These are phyloP conservation scores for Nectriaceae sp. DNA, from an alignment of 2,329 filamentous ascomycete genomes.

Conservation along the genomic window DNA sequence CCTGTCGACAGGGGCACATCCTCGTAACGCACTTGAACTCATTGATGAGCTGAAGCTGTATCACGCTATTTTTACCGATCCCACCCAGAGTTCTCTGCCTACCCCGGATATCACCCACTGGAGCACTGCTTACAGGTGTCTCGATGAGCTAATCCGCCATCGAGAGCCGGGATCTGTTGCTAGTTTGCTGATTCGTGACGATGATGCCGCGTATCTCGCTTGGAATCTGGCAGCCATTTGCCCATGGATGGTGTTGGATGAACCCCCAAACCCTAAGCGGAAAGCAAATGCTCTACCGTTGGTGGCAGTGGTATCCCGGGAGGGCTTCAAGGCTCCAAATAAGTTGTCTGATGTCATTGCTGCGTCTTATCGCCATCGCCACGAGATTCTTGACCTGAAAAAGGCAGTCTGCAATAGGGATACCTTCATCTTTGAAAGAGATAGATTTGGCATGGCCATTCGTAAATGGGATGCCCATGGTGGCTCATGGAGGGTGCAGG, in stretches of 20 bases:
- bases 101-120: slow-evolving; percentile 62
- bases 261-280: slow-evolving; percentile 43
- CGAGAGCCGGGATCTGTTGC: slow-evolving; percentile 50
- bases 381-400: slow-evolving; percentile 66
- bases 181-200: slow-evolving; percentile 58
- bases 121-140: slow-evolving; percentile 62
- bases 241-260: slow-evolving; percentile 65
- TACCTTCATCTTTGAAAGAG: slow-evolving; percentile 53
- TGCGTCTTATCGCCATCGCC: slow-evolving; percentile 62
- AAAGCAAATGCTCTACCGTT: slow-evolving; percentile 56
- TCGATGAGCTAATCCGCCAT: slow-evolving; percentile 53
- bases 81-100: slow-evolving; percentile 53
- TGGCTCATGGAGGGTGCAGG: slow-evolving; percentile 70
- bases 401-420: slow-evolving; percentile 49
- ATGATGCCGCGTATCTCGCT: slow-evolving; percentile 68
- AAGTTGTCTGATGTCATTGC: slow-evolving; percentile 70
- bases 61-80: slow-evolving; percentile 72
- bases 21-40: slow-evolving; percentile 59
- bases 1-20: slow-evolving; percentile 51
- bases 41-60: slow-evolving; percentile 72
- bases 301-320: slow-evolving; percentile 58
- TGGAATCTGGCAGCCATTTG: slow-evolving; percentile 77
- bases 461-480: slow-evolving; percentile 66
- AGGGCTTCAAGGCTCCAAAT: slow-evolving; percentile 80
- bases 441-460: slow-evolving; percentile 73